phyloP scores from a whole-genome alignment of 169 alveolate genomes.

The Cryptosporidium felis region DNA sequence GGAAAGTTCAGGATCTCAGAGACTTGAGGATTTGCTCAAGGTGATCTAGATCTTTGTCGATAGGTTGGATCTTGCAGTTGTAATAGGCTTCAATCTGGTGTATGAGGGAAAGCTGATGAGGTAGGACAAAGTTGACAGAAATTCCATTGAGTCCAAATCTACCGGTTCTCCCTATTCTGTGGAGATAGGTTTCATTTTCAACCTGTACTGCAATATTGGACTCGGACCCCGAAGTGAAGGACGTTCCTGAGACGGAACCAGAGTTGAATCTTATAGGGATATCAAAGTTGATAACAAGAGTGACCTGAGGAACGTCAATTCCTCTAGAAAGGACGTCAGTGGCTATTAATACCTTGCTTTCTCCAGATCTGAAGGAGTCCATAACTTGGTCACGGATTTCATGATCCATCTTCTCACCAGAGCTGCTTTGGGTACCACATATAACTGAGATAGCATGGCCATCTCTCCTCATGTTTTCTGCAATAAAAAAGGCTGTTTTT shows the following conservation, averaged over 20 bases:
- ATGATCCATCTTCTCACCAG: slow-evolving; percentile 91
- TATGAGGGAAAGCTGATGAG: slow-evolving; percentile 26
- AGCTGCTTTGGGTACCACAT: slow-evolving; percentile 85
- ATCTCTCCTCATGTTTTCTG: slow-evolving; percentile 87
- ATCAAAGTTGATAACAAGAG: slow-evolving; percentile 94
- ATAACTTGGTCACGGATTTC: slow-evolving; percentile 92
- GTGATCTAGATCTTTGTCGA: slow-evolving; percentile 64
- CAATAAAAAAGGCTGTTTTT: slow-evolving; percentile 90
- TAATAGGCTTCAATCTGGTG: slow-evolving; percentile 48
- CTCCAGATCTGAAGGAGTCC: slow-evolving; percentile 94
- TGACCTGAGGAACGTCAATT: slow-evolving; percentile 96
- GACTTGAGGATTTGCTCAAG: slow-evolving; percentile 54
- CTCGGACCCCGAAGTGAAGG: not conserved
- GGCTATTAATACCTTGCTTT: slow-evolving; percentile 91
- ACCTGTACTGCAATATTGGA: not conserved
- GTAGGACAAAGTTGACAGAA: slow-evolving; percentile 88
- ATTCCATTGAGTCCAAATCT: slow-evolving; percentile 96
- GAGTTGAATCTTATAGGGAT: slow-evolving; percentile 85
- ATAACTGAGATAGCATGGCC: slow-evolving; percentile 86
- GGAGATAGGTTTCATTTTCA: slow-evolving; percentile 89
- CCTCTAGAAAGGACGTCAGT: slow-evolving; percentile 98
- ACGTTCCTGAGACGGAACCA: too few relatives aligned
- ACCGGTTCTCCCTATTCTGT: slow-evolving; percentile 98
- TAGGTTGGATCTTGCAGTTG: slow-evolving; percentile 42
- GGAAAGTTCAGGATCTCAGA: not conserved